A percentile compares a stretch with the other conserved stretches of the same genome.
Evolutionary conservation across 495 filamentous ascomycete species (phyloP).

Genomic region (Polyplosphaeria fusca): DNA sequence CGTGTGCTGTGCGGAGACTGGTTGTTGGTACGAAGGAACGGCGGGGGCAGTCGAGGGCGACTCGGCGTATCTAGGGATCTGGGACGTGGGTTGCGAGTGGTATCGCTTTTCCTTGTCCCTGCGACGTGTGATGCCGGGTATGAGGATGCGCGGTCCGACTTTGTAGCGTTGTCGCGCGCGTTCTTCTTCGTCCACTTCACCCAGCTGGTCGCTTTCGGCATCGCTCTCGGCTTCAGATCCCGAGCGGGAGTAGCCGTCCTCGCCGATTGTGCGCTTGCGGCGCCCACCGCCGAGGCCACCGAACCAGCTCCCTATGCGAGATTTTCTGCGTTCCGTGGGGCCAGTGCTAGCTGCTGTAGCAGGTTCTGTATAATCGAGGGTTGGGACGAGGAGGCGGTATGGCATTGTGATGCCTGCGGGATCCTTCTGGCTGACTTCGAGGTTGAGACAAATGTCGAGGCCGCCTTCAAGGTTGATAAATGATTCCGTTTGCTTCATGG

Average conservation of each 20-base stretch:
- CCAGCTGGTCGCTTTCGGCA: conserved; percentile 10
- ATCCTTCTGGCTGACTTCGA: conserved; percentile 80
- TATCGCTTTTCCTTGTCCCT: neutral
- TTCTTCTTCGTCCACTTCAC: conserved; percentile 23
- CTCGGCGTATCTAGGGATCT: neutral
- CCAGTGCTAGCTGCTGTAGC: neutral
- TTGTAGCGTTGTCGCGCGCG: conserved; percentile 14
- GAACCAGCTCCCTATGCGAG: conserved; percentile 17
- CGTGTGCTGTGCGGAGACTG: neutral
- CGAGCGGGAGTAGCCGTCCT: conserved; percentile 21
- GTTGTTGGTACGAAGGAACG: neutral
- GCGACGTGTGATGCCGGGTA: conserved; percentile 13
- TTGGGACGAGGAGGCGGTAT: conserved; percentile 82
- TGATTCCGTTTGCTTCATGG: conserved; percentile 31
- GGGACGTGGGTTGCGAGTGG: too few species aligned
- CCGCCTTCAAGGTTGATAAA: conserved; percentile 70
- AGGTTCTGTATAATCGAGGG: conserved; percentile 53
- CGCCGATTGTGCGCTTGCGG: conserved; percentile 7
- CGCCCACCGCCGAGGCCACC: conserved; percentile 11
- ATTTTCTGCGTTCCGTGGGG: conserved; percentile 20
- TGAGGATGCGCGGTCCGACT: conserved; percentile 26
- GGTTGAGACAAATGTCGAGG: conserved; percentile 78
- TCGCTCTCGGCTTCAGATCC: conserved; percentile 10
- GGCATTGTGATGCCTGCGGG: conserved; percentile 84
- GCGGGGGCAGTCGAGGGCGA: neutral